Evolutionary conservation across 176 grass and related monocot genomes (phyloP).

Genomic region (Elaeis guineensis): DNA sequence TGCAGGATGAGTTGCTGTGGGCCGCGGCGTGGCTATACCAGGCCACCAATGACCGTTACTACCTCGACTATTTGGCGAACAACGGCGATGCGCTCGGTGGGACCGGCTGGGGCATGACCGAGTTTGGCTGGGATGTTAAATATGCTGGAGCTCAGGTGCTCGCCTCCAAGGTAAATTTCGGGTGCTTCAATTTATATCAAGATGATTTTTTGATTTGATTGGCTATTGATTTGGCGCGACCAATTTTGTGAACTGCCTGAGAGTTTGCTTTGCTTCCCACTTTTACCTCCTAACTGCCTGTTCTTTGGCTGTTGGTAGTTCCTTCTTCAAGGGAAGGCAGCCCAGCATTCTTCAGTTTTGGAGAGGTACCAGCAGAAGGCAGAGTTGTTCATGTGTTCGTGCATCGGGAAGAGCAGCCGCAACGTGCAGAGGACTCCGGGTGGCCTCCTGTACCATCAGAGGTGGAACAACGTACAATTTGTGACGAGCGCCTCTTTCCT

Average conservation of each 20-base stretch:
- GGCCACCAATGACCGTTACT: slow-evolving; percentile 33
- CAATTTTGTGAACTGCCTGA: too few species aligned
- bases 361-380: slow-evolving; percentile 63
- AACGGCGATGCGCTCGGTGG: slow-evolving; percentile 75
- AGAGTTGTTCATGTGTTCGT: slow-evolving; percentile 62
- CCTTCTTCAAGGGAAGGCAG: slow-evolving; percentile 30
- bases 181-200: not conserved
- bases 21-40: slow-evolving; percentile 79
- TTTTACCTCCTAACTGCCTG: too few species aligned
- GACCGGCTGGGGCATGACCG: slow-evolving; percentile 40
- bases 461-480: slow-evolving; percentile 89
- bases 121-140: slow-evolving; percentile 94
- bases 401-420: slow-evolving; percentile 41
- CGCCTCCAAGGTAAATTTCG: slow-evolving; percentile 29
- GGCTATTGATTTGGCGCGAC: too few species aligned
- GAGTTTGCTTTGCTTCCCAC: too few species aligned
- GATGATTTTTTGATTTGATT: too few species aligned
- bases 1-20: slow-evolving; percentile 83
- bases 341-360: slow-evolving; percentile 32
- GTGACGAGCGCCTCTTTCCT: slow-evolving; percentile 73
- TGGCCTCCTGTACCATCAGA: slow-evolving; percentile 54
- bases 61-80: slow-evolving; percentile 68
- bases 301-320: slow-evolving; percentile 28
- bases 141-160: slow-evolving; percentile 79
- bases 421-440: slow-evolving; percentile 57